Evolutionary conservation across 2,329 filamentous ascomycete species (phyloP).

Genomic region (Venturia asperata): DNA sequence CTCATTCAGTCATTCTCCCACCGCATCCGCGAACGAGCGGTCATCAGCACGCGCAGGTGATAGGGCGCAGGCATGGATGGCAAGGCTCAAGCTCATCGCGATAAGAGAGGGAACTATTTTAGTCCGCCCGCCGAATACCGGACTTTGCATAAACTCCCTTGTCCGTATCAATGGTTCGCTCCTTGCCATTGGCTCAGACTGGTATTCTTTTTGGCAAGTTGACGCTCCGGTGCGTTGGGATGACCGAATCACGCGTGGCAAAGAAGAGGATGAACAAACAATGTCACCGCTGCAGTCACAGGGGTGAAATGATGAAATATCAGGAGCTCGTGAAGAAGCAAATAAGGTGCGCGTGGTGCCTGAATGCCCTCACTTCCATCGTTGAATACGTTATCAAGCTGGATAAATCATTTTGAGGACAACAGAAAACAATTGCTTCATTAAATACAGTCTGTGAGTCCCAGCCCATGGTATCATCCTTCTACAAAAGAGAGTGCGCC

Average conservation of each 20-base stretch:
- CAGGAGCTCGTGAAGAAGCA: too few relatives aligned
- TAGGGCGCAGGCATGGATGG: background rate
- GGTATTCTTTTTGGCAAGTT: background rate
- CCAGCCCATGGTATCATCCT: conserved; percentile 8
- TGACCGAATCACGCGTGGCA: background rate
- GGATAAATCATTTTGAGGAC: too few relatives aligned
- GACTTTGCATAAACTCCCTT: background rate
- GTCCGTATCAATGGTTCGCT: background rate
- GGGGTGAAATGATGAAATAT: too few relatives aligned
- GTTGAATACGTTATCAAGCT: too few relatives aligned
- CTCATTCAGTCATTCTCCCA: background rate
- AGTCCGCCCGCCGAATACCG: background rate
- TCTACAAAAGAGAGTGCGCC: background rate
- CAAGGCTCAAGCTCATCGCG: conserved; percentile 8
- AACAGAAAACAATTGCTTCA: background rate
- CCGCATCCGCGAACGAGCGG: background rate
- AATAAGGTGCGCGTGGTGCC: too few relatives aligned
- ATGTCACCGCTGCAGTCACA: too few relatives aligned
- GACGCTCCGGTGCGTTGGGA: background rate
- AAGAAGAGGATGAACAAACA: background rate
- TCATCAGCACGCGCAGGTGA: background rate
- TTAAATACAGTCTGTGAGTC: background rate
- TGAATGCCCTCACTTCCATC: too few relatives aligned
- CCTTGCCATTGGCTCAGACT: background rate
- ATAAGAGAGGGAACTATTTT: background rate